phyloP scores from a whole-genome alignment of 2,329 filamentous ascomycete species.

The Epichloe bromicola region DNA sequence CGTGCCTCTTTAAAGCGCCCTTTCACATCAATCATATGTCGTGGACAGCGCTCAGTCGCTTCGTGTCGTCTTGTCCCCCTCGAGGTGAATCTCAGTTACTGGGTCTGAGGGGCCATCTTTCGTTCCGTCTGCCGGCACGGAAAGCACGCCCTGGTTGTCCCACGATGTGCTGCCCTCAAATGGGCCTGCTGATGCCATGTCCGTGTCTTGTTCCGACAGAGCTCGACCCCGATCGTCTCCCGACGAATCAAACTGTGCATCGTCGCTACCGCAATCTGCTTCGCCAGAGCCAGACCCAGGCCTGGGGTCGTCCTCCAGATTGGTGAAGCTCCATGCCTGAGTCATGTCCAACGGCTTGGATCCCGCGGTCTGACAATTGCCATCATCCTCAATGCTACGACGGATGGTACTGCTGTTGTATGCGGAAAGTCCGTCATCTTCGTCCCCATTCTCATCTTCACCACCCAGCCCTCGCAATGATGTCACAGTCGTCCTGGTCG shows the following conservation, averaged over 20 bases:
- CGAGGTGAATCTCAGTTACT: slow-evolving; percentile 37
- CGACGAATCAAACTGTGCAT: slow-evolving; percentile 28
- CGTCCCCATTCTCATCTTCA: slow-evolving; percentile 15
- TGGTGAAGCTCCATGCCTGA: slow-evolving; percentile 35
- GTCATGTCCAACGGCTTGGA: slow-evolving; percentile 20
- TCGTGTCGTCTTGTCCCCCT: slow-evolving; percentile 22
- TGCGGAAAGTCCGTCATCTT: slow-evolving; percentile 20
- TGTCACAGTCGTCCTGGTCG: slow-evolving; percentile 26
- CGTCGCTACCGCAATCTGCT: slow-evolving; percentile 29
- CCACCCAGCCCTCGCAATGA: slow-evolving; percentile 14
- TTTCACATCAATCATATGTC: not conserved
- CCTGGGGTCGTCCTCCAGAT: slow-evolving; percentile 17
- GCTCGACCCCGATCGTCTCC: slow-evolving; percentile 20
- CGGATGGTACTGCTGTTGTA: slow-evolving; percentile 23
- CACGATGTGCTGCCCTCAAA: slow-evolving; percentile 13
- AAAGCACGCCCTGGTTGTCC: slow-evolving; percentile 24
- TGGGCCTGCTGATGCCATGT: slow-evolving; percentile 15
- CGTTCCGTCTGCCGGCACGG: slow-evolving; percentile 23
- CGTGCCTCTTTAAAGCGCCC: not conserved
- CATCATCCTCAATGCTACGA: slow-evolving; percentile 32
- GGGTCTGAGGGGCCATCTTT: slow-evolving; percentile 28
- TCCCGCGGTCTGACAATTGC: slow-evolving; percentile 18
- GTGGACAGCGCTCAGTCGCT: slow-evolving; percentile 9
- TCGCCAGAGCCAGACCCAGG: slow-evolving; percentile 18
- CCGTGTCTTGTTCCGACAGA: slow-evolving; percentile 17